Evolutionary conservation across 371 early-diverging fungal species (phyloP).

Genomic region (Mucor indicus): DNA sequence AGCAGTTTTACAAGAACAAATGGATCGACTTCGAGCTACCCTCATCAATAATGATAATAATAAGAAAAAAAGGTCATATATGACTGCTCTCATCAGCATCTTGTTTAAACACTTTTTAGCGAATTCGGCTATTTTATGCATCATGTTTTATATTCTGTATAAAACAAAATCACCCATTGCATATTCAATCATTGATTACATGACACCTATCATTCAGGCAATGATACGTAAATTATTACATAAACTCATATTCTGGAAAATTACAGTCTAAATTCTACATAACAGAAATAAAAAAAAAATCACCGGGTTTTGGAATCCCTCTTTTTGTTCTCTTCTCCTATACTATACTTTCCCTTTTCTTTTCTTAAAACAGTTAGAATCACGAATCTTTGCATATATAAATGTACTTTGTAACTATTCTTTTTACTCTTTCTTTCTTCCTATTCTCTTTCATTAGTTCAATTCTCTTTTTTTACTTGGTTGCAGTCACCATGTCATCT

Average conservation of each 20-base stretch:
- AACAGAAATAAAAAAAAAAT: neutral
- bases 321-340: neutral
- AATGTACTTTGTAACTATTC: constrained; percentile 1
- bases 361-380: neutral
- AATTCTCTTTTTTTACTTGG: neutral
- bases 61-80: constrained; percentile 12
- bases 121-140: constrained; percentile 28
- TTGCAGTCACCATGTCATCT: neutral
- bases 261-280: constrained; percentile 17
- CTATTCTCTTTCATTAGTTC: constrained; percentile 8
- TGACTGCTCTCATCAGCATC: constrained; percentile 23
- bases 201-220: constrained; percentile 25
- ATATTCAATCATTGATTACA: constrained; percentile 25
- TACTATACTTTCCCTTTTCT: neutral
- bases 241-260: constrained; percentile 40
- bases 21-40: constrained; percentile 29
- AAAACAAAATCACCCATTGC: constrained; percentile 38
- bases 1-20: constrained; percentile 42
- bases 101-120: constrained; percentile 32
- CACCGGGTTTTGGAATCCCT: neutral
- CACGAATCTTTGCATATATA: neutral
- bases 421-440: neutral
- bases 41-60: constrained; percentile 23
- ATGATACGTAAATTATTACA: constrained; percentile 18
- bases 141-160: constrained; percentile 31